Evolutionary conservation across 352 stramenopile genomes (phyloP), one percentile per base, ranked within the genome.

Genomic region (Globisporangium viniferum): DNA sequence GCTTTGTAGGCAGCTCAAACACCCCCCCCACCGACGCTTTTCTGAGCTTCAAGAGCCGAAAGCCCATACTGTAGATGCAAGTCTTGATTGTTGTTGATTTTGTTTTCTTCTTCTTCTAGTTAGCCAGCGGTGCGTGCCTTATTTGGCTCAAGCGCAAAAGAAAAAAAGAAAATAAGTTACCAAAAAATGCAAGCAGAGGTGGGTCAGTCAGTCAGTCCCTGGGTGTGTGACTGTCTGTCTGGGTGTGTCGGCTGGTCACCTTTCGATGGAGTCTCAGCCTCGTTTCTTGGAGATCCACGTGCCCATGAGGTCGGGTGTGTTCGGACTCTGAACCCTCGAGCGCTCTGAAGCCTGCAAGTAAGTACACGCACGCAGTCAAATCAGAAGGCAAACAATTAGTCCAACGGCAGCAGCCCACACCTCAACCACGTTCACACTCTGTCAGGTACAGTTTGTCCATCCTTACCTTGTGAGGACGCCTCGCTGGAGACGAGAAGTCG

Each of bases 401-500:
- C 15, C 18, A 49, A 22, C 10, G 5, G 15, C 18, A 49, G 6
- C 10, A 49, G 44, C 18, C 6, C 18, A 22, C 1, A 49, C 2
- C 44, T 22, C 15, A 49, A 49, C 44, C 44, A 22, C 15, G 8
- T n/a, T 49, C 20, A 41, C n/a, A 49, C 2, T 6, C 15, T 18
- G 31, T 33, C 31, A 33, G 3, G 31, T 33, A 33, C 5, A 24
- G 44, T 27, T 20, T 22, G 5, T 10, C 18, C 12, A 22, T 24
- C 8, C 33, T 31, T 14, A 61, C 49, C 49, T 69, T 49, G 44
- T 46, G 53, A 36, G 35, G 31, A 18, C 35, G 55, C 64, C 44
- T 62, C 7, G 8, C 18, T 8, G 53, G 55, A 0, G 64, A 69
- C 2, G 55, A 27, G 18, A 69, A 69, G 31, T 69, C 64, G 35